phyloP scores from a whole-genome alignment of 306 rosid genomes.

The Trichosanthes truncata region DNA sequence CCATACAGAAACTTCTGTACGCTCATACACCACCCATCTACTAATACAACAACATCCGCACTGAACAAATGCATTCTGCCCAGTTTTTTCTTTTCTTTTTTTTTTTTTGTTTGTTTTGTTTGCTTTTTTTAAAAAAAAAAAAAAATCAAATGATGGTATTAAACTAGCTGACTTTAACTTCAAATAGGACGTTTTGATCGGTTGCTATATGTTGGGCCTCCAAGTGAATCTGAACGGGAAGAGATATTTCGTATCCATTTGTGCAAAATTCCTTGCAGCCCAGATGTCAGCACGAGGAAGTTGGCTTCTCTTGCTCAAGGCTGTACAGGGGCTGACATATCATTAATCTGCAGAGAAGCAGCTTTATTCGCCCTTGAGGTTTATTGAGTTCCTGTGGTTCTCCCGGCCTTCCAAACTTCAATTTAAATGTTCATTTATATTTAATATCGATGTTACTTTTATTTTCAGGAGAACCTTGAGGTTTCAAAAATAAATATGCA shows the following conservation, averaged over 20 bases:
- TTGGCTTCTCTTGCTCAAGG: conserved; percentile 57
- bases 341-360: conserved; percentile 73
- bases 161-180: not conserved
- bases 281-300: conserved; percentile 50
- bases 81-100: not conserved
- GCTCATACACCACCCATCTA: not conserved
- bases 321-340: conserved; percentile 83
- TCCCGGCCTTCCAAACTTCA: conserved; percentile 1
- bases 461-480: conserved; percentile 52
- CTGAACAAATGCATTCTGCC: not conserved
- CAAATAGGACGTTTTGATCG: conserved; percentile 85
- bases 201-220: conserved; percentile 81
- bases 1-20: not conserved
- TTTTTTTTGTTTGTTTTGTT: not conserved
- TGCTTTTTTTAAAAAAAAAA: not conserved
- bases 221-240: conserved; percentile 65
- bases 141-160: not conserved
- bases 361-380: conserved; percentile 81
- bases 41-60: not conserved
- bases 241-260: conserved; percentile 76
- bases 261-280: conserved; percentile 52
- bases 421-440: conserved; percentile 10
- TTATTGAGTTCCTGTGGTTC: conserved; percentile 15
- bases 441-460: not conserved
- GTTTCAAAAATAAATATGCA: conserved; percentile 58